Evolutionary conservation across 2,329 filamentous ascomycete species (phyloP), one percentile per base, ranked within the genome.

Genomic region (Drechslera avenae): DNA sequence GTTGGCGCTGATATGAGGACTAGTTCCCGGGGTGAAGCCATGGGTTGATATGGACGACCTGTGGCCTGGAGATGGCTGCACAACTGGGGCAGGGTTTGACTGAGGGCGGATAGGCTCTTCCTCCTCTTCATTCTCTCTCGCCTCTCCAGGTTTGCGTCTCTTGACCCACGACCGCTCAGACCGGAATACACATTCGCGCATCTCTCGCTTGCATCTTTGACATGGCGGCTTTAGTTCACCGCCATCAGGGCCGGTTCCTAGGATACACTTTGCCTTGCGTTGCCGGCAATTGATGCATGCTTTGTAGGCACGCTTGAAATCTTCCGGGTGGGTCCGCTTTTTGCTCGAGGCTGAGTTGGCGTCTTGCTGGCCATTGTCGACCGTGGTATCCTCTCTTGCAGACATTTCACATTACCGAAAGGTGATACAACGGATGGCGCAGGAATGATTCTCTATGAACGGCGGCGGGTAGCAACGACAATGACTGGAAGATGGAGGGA

Each of bases 301-400:
- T 66, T 82, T 81, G 75, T 82, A 82, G 31, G 79, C 78, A 53
- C 79, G 78, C 66, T 81, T 77, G 63, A 79, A 80, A 43, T 77
- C 69, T n/a, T 73, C 69, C 16, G 69, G 68, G 59, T 72, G 66
- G 52, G 69, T 67, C 57, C 69, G 62, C 60, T 73, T 73, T 45
- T 64, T 66, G 57, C 51, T 60, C 9, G 58, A 44, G 46, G 54
- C 52, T 43, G 58, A 54, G 10, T 49, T 47, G n/a, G 54, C 39
- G 46, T 64, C 61, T 16, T 59, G 61, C 49, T 51, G 35, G 50
- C 46, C 57, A 35, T 43, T 46, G 46, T 52, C 57, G 36, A 50
- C 44, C 30, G 41, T 57, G 48, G 46, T 49, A 32, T 63, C 57
- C 34, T 64, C 59, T 34, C 52, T 56, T 46, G 50, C 50, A 18